Base-by-base conservation (phyloP, 768 basidiomycete species). In the Tricholomella constricta region DNA sequence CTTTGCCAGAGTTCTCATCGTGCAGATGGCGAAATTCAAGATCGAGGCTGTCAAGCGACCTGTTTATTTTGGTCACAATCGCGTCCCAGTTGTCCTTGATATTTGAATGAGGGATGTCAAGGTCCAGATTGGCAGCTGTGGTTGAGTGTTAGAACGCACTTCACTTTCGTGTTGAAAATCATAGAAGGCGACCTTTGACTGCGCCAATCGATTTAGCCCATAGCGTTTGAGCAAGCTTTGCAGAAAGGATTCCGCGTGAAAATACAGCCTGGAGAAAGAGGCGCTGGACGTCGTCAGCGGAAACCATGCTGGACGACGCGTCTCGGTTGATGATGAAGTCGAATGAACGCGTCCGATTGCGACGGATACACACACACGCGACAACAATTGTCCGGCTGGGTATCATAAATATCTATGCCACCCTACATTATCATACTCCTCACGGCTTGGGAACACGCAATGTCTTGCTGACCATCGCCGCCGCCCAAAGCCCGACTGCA, bases 401-500 rank as follows among this genome's bases (percentile, higher is more conserved):
- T 58, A 58, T 60, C 43, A 41, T 45, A 35, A 47, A 43, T 51
- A 27, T 35, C 31, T 23, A 20, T 20, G 22, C 38, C 34, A 48
- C 40, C 26, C 14, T n/a, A 17, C 34, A 40, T 23, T 6, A 5
- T 17, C 25, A 25, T 15, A 38, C n/a, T 19, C 12, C 70, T 91
- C 41, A 82, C 61, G 61, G 51, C 72, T 94, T 94, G 11, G 91
- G 90, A 46, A 98, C 84, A 45, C 85, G 81, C 41, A 99, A 76
- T 14, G 97, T 98, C 75, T 98, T 98, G 79, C 92, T 95, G 58
- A 99, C 91, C 96, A 99, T 98, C 43, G 91, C 89, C 14, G 94
- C 88, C 8, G 90, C 96, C 95, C 94, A 98, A 11, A 77, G 66
- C 6, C 75, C 88, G 69, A 94, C 92, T n/a, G 95, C 64, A 31